phyloP scores from a whole-genome alignment of 345 rosid genomes.

The Syzygium oleosum region DNA sequence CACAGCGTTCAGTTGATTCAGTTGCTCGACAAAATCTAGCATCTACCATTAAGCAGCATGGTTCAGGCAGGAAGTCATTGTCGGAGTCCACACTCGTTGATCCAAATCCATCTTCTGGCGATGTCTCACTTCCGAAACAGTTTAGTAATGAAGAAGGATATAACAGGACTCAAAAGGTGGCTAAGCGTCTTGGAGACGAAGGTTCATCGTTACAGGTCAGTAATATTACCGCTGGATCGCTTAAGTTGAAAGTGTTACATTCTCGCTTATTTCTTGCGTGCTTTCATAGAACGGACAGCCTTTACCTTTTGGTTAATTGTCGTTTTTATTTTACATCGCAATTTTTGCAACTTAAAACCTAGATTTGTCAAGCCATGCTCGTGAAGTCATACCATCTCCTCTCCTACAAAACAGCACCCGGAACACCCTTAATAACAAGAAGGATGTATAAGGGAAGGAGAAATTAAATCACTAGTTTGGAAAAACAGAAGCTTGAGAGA shows the following conservation, averaged over 20 bases:
- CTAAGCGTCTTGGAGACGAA: slow-evolving; percentile 49
- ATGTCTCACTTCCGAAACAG: slow-evolving; percentile 71
- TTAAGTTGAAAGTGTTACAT: neutral
- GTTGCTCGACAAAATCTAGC: slow-evolving; percentile 61
- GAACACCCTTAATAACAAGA: neutral
- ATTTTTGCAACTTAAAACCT: neutral
- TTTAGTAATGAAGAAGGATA: slow-evolving; percentile 62
- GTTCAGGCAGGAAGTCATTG: slow-evolving; percentile 83
- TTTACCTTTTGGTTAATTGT: neutral
- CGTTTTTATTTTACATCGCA: neutral
- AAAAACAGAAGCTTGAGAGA: neutral
- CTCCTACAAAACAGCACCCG: neutral
- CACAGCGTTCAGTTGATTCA: slow-evolving; percentile 52
- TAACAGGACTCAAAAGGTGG: slow-evolving; percentile 28
- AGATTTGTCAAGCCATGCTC: neutral
- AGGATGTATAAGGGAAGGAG: neutral
- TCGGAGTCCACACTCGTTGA: slow-evolving; percentile 59
- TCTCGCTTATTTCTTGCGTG: neutral
- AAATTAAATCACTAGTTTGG: neutral
- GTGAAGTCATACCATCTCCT: neutral
- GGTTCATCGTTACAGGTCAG: slow-evolving; percentile 29
- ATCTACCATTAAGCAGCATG: slow-evolving; percentile 73
- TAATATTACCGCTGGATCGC: neutral
- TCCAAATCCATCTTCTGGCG: slow-evolving; percentile 50
- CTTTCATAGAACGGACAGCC: neutral